A percentile compares a stretch with the other conserved stretches of the same genome.
These are phyloP conservation scores for Pelargonium australe DNA, from an alignment of 441 rosid species.

Conservation along the genomic window DNA sequence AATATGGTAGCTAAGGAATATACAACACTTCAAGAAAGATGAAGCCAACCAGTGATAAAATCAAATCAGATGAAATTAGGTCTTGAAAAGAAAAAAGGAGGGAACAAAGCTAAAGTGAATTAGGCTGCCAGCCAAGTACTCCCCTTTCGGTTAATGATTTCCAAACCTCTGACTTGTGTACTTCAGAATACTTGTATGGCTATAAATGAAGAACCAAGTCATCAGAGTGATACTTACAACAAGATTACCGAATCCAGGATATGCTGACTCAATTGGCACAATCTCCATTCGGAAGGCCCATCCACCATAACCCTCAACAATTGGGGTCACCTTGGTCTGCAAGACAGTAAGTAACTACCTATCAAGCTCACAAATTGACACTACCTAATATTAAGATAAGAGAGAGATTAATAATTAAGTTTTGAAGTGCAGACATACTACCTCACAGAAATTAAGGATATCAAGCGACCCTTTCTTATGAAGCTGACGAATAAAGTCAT, in stretches of 20 bases:
- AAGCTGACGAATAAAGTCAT: conserved; percentile 73
- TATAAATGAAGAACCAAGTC: not conserved
- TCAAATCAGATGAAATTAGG: not conserved
- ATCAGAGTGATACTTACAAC: conserved; percentile 49
- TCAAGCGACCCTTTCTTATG: conserved; percentile 72
- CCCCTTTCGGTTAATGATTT: not conserved
- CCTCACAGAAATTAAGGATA: conserved; percentile 98
- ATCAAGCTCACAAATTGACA: conserved; percentile 9
- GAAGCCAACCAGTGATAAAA: not conserved
- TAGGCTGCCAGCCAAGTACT: not conserved
- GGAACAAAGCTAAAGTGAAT: not conserved
- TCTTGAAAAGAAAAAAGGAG: not conserved
- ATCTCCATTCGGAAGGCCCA: conserved; percentile 95
- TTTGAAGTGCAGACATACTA: conserved; percentile 22
- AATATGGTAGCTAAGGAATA: not conserved
- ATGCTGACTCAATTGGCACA: conserved; percentile 91
- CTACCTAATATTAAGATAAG: no score
- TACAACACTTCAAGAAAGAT: not conserved
- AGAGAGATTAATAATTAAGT: not conserved
- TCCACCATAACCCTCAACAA: conserved; percentile 97
- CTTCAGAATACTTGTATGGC: not conserved
- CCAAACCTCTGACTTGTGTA: no score
- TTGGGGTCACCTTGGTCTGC: conserved; percentile 95
- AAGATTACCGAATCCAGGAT: conserved; percentile 94
- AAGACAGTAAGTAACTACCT: conserved; percentile 14